These are phyloP conservation scores for Myxozyma lipomycoides DNA, from an alignment of 805 yeast genomes.

Conservation along the genomic window DNA sequence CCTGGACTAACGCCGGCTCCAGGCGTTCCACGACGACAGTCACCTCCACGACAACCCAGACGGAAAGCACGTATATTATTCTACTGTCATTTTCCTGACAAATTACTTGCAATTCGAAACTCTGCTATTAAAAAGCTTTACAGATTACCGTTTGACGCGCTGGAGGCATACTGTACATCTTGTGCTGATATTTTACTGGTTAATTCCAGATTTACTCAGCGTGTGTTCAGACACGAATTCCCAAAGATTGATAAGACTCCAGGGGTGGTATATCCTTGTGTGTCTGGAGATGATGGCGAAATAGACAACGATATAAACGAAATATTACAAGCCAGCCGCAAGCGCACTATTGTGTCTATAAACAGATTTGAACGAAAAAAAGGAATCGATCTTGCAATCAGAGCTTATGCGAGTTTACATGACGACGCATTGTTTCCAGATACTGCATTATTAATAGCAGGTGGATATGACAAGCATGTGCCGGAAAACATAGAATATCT, in stretches of 20 bases:
- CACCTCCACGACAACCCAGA: neutral
- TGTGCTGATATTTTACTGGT: slow-evolving; percentile 78
- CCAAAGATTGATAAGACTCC: slow-evolving; percentile 38
- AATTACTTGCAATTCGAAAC: slow-evolving; percentile 57
- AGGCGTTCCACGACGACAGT: neutral
- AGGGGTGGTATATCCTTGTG: slow-evolving; percentile 74
- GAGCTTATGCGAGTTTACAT: slow-evolving; percentile 52
- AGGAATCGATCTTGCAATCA: slow-evolving; percentile 71
- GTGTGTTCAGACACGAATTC: slow-evolving; percentile 66
- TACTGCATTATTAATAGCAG: slow-evolving; percentile 65
- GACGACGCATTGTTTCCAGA: slow-evolving; percentile 40
- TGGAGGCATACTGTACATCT: slow-evolving; percentile 77
- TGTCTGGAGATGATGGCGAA: slow-evolving; percentile 33
- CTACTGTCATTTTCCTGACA: slow-evolving; percentile 97
- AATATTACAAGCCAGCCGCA: slow-evolving; percentile 1
- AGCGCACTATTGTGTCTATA: slow-evolving; percentile 59
- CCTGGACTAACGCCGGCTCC: neutral
- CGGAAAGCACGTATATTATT: slow-evolving; percentile 56
- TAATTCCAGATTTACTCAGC: slow-evolving; percentile 77
- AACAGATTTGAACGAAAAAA: slow-evolving; percentile 89
- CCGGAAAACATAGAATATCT: slow-evolving; percentile 72
- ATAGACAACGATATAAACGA: neutral
- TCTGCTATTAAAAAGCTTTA: slow-evolving; percentile 57
- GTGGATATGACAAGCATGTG: slow-evolving; percentile 83
- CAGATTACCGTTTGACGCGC: slow-evolving; percentile 74